Evolutionary conservation across 2,329 filamentous ascomycete genomes (phyloP).

Genomic region (Echinosphaeria canescens): DNA sequence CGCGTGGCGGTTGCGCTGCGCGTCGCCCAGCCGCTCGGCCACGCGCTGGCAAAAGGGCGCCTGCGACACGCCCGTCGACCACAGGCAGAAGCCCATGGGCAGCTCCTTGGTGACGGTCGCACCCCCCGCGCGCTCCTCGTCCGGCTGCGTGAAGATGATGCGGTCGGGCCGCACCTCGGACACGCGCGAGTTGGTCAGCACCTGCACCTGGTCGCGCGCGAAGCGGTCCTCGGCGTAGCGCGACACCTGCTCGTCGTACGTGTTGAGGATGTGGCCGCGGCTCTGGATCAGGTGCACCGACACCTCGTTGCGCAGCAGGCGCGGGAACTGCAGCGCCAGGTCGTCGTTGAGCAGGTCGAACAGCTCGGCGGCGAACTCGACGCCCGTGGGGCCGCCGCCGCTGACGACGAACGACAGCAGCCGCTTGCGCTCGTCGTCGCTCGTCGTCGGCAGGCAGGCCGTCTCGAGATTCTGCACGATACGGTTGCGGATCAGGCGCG

Average conservation of each 20-base stretch:
- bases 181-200: constrained; percentile 83
- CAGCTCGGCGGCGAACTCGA: constrained; percentile 92
- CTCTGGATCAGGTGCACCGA: constrained; percentile 96
- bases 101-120: constrained; percentile 72
- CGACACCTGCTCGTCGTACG: constrained; percentile 88
- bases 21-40: constrained; percentile 50
- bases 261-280: constrained; percentile 87
- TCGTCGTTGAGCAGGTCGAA: constrained; percentile 96
- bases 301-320: constrained; percentile 86
- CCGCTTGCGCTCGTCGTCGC: constrained; percentile 68
- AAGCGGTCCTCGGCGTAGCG: constrained; percentile 84
- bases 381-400: constrained; percentile 86
- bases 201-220: constrained; percentile 72
- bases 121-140: constrained; percentile 51
- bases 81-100: constrained; percentile 88
- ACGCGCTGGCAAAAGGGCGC: constrained; percentile 60
- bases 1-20: constrained; percentile 75
- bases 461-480: constrained; percentile 79
- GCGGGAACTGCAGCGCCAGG: constrained; percentile 62
- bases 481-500: constrained; percentile 69
- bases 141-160: constrained; percentile 76
- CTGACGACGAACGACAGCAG: constrained; percentile 91
- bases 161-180: constrained; percentile 69
- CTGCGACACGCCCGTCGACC: constrained; percentile 91
- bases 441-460: constrained; percentile 80